Evolutionary conservation across 2,329 filamentous ascomycete species (phyloP), one percentile per base, ranked within the genome.

Genomic region (Grosmannia huntii): DNA sequence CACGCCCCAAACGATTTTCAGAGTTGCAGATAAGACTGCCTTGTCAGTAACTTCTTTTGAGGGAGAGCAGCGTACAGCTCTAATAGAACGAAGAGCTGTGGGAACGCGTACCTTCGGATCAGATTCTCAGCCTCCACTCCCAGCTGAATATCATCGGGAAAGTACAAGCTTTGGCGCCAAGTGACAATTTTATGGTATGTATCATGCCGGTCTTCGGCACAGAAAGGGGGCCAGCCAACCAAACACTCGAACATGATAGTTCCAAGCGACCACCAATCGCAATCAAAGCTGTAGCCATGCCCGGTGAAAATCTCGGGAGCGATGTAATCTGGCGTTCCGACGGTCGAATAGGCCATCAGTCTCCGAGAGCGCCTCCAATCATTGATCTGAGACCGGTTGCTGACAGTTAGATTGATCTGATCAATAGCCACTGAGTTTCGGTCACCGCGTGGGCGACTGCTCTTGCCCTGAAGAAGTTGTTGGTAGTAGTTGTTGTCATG

Each of bases 231-330:
- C 94, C 94, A 99, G 66, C 94, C 94, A 61, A 99, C 90, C 65
- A 99, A 79, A 72, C 94, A 99, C 73, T 99, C 94, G 67, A 97
- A 99, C 94, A 99, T 97, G 74, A 99, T 99, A 51, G 94, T 96
- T 57, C 94, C 94, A 55, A 99, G 81, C 25, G 89, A 95, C 94
- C 94, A 99, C 94, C 94, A 99, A 77, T 99, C 94, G 71, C 94
- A 99, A 69, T 95, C 87, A 68, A 92, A 96, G 60, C 90, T 89
- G 75, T 99, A 99, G 54, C 94, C 94, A 67, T 95, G 89, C 21
- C 92, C 91, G 53, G 89, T 95, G 72, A 99, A 97, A 66, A 99
- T 97, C 71, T 99, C 94, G 3, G 94, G 94, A 1, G 94, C 94
- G 69, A 99, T 99, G 71, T 99, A 99, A 72, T 99, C 94, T 11